Conservation (phyloP, 2,329 filamentous ascomycete genomes). For the Lachnellula subtilissima region DNA sequence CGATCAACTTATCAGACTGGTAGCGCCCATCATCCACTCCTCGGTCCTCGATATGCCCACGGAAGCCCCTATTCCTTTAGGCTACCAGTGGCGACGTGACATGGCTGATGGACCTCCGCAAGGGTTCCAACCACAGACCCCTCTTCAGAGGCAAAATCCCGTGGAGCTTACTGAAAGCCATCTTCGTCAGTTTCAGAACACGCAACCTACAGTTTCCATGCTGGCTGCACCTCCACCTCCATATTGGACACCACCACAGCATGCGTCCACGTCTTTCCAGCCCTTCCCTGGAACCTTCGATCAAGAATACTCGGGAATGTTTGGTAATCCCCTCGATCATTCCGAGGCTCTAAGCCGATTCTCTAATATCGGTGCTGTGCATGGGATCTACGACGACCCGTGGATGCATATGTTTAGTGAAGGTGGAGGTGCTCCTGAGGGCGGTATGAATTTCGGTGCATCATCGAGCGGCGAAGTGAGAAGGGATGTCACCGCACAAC, state of each 20-base stretch:
- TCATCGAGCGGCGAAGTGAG: no score
- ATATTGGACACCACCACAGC: slow-evolving; percentile 2
- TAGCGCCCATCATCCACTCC: slow-evolving; percentile 16
- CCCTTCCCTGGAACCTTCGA: background rate
- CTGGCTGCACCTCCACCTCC: slow-evolving; percentile 1
- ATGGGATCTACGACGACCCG: slow-evolving; percentile 22
- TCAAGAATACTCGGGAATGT: background rate
- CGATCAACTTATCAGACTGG: slow-evolving; percentile 19
- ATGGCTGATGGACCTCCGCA: background rate
- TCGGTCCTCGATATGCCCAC: slow-evolving; percentile 17
- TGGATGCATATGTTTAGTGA: slow-evolving; percentile 11
- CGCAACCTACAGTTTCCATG: background rate
- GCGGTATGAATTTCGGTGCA: background rate
- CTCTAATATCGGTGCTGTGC: slow-evolving; percentile 14
- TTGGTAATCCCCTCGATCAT: slow-evolving; percentile 14
- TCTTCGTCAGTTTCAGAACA: slow-evolving; percentile 7
- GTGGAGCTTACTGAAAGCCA: slow-evolving; percentile 3
- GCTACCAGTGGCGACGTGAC: slow-evolving; percentile 13
- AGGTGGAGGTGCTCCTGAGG: background rate
- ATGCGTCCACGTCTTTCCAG: background rate
- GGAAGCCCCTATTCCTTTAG: slow-evolving; percentile 18
- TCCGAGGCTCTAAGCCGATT: slow-evolving; percentile 14
- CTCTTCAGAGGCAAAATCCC: background rate
- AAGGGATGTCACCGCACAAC: no score
- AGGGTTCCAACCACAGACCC: no score